Percentiles rank a stretch among this genome's conserved stretches.
phyloP scores from a whole-genome alignment of 345 rosid genomes.

The Populus pruinosa region DNA sequence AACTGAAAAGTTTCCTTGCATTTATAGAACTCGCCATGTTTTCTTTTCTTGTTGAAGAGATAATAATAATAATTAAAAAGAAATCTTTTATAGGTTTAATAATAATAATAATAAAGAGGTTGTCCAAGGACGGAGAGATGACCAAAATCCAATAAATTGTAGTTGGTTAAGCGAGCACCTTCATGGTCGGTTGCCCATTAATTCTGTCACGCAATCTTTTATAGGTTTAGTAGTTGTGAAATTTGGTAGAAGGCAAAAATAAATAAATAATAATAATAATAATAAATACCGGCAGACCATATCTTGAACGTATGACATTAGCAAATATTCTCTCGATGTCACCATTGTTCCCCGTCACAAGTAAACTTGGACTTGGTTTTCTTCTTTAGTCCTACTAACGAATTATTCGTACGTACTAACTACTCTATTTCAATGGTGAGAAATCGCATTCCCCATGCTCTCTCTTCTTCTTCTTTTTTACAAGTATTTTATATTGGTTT shows the following conservation, averaged over 20 bases:
- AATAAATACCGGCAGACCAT: neutral
- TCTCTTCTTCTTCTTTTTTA: too few relatives aligned
- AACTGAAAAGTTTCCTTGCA: neutral
- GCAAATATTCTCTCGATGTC: neutral
- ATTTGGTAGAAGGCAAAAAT: neutral
- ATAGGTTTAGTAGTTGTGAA: neutral
- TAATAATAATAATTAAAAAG: too few relatives aligned
- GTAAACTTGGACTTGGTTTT: neutral
- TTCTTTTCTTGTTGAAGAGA: neutral
- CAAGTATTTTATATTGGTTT: too few relatives aligned
- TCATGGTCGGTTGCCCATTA: neutral
- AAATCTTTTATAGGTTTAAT: too few relatives aligned
- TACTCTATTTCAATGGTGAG: too few relatives aligned
- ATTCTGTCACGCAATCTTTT: neutral
- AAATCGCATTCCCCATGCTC: too few relatives aligned
- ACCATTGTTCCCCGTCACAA: neutral
- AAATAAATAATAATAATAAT: too few relatives aligned
- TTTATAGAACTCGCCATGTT: neutral
- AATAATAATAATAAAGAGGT: too few relatives aligned
- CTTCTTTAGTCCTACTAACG: too few relatives aligned
- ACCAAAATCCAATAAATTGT: neutral
- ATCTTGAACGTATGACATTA: neutral
- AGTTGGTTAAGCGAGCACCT: neutral
- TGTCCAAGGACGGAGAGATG: neutral
- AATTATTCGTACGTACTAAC: too few relatives aligned